Evolutionary conservation across 2,329 filamentous ascomycete species (phyloP).

Genomic region (Aspergillus fructus): DNA sequence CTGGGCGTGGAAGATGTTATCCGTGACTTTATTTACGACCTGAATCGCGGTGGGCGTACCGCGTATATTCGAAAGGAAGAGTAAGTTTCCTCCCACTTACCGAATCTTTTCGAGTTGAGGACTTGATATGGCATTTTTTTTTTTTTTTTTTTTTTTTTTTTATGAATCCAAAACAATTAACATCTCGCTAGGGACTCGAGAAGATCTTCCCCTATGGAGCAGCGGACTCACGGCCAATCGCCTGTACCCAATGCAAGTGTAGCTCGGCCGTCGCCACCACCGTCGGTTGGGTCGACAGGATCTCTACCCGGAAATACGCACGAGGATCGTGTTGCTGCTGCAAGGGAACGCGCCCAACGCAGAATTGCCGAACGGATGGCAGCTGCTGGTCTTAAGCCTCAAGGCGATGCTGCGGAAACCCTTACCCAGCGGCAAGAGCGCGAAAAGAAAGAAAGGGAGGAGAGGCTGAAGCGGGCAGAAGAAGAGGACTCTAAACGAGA

Average conservation of each 20-base stretch:
- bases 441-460: constrained; percentile 81
- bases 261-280: constrained; percentile 45
- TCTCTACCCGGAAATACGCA: constrained; percentile 86
- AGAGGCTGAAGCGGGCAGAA: constrained; percentile 84
- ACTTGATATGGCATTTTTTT: background rate
- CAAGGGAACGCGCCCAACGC: constrained; percentile 94
- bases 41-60: constrained; percentile 81
- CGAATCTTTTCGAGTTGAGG: background rate
- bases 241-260: constrained; percentile 43
- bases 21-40: constrained; percentile 95
- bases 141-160: background rate
- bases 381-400: constrained; percentile 84
- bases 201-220: constrained; percentile 48
- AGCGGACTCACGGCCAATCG: constrained; percentile 53
- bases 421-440: constrained; percentile 82
- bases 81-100: constrained; percentile 33
- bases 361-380: constrained; percentile 96
- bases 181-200: constrained; percentile 50
- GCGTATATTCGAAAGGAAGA: constrained; percentile 67
- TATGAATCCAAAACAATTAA: background rate
- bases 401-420: constrained; percentile 75
- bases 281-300: constrained; percentile 57
- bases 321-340: constrained; percentile 91
- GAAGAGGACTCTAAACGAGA: constrained; percentile 91
- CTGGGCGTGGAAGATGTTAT: constrained; percentile 96